Percentiles rank a stretch among this genome's conserved stretches.
phyloP scores from a whole-genome alignment of 108 stramenopile species.

The Fragilaria crotonensis region DNA sequence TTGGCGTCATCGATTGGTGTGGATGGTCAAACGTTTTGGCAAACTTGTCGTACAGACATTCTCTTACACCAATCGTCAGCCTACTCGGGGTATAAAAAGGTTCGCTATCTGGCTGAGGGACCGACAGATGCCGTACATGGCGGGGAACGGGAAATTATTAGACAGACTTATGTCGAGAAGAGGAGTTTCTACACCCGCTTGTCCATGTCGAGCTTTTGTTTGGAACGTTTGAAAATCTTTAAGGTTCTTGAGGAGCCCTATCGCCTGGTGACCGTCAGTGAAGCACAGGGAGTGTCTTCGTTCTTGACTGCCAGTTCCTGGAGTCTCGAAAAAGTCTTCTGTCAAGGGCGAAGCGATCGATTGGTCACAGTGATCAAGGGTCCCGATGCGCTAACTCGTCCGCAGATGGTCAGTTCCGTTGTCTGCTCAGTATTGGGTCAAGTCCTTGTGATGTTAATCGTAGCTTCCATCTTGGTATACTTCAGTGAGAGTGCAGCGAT shows the following conservation, averaged over 20 bases:
- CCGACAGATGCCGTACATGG: neutral
- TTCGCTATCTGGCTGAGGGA: neutral
- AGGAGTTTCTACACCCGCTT: neutral
- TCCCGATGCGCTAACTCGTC: slow-evolving; percentile 21
- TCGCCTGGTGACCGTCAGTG: neutral
- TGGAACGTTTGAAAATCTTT: neutral
- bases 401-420: slow-evolving; percentile 19
- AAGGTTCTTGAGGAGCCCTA: neutral
- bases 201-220: neutral
- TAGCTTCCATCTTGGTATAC: neutral
- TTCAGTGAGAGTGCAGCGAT: neutral
- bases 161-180: neutral
- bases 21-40: neutral
- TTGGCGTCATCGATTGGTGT: neutral
- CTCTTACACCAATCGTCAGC: neutral
- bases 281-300: slow-evolving; percentile 2
- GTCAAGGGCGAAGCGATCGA: slow-evolving; percentile 18
- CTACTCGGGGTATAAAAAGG: neutral
- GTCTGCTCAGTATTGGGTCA: slow-evolving; percentile 32
- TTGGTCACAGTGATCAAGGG: slow-evolving; percentile 35
- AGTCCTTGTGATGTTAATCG: slow-evolving; percentile 7
- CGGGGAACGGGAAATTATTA: neutral
- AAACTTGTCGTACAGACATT: neutral
- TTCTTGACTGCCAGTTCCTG: slow-evolving; percentile 40
- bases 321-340: slow-evolving; percentile 36